These are phyloP conservation scores for Leucocoprinus sp. DNA, from an alignment of 768 basidiomycete species.

Conservation along the genomic window DNA sequence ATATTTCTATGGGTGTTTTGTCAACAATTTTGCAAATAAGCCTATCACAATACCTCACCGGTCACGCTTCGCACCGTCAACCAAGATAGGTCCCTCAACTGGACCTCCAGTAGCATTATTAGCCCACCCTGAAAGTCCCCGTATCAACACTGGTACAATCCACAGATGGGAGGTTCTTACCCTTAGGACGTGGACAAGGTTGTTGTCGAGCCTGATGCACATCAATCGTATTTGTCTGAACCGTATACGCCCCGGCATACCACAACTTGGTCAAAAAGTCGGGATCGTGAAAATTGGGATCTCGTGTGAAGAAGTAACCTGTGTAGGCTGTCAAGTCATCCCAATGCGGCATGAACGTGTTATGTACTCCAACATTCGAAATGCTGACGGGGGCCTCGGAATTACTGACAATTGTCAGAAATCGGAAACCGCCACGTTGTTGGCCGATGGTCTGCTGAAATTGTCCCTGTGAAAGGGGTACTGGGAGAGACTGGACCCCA, in stretches of 20 bases:
- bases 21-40: too few relatives aligned
- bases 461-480: slow-evolving; percentile 20
- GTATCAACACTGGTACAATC: background rate
- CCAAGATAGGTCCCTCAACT: too few relatives aligned
- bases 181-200: slow-evolving; percentile 21
- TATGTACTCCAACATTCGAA: slow-evolving; percentile 33
- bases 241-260: slow-evolving; percentile 49
- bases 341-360: slow-evolving; percentile 42
- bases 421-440: slow-evolving; percentile 39
- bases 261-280: too few relatives aligned
- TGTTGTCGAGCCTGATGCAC: slow-evolving; percentile 25
- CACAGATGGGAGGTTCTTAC: slow-evolving; percentile 7
- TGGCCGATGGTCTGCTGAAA: slow-evolving; percentile 28
- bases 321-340: slow-evolving; percentile 35
- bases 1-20: too few relatives aligned
- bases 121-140: slow-evolving; percentile 24
- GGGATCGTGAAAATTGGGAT: too few relatives aligned
- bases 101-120: too few relatives aligned
- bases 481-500: slow-evolving; percentile 23
- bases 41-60: too few relatives aligned
- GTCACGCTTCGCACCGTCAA: too few relatives aligned
- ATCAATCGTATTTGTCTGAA: slow-evolving; percentile 41
- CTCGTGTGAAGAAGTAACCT: too few relatives aligned
- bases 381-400: slow-evolving; percentile 27
- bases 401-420: slow-evolving; percentile 32